A percentile compares a stretch with the other conserved stretches of the same genome.
Evolutionary conservation across 208 protist genomes (phyloP).

Genomic region (Leishmania mexicana): DNA sequence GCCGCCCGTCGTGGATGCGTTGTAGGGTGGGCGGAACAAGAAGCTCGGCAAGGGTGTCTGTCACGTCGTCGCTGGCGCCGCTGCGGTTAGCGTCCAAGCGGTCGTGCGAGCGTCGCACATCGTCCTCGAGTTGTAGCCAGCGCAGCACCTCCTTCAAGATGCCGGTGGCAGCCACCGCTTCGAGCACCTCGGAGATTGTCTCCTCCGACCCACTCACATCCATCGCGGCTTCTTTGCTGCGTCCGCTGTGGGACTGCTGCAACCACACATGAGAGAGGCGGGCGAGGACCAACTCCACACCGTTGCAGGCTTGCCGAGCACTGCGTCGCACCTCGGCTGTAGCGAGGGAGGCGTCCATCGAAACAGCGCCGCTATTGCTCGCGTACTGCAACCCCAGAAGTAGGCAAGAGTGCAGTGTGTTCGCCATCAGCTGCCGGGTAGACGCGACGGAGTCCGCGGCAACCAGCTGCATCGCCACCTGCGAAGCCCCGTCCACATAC

Average conservation of each 20-base stretch:
- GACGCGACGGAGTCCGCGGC: conserved; percentile 17
- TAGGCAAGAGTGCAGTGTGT: conserved; percentile 28
- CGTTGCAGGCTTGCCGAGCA: conserved; percentile 32
- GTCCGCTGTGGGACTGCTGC: conserved; percentile 17
- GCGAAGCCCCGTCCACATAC: conserved; percentile 69
- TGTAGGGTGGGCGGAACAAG: conserved; percentile 41
- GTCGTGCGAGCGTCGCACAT: conserved; percentile 30
- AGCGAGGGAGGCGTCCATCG: conserved; percentile 10
- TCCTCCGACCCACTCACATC: conserved; percentile 3
- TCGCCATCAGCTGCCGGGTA: conserved; percentile 14
- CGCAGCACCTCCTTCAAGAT: conserved; percentile 31
- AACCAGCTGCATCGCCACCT: conserved; percentile 41
- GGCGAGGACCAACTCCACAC: conserved; percentile 51
- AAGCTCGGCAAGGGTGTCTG: conserved; percentile 24
- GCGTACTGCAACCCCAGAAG: conserved; percentile 34
- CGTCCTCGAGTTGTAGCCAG: conserved; percentile 37
- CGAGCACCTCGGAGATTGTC: conserved; percentile 22
- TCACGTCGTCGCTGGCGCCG: conserved; percentile 5
- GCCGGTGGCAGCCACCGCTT: conserved; percentile 27
- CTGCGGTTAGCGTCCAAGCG: conserved; percentile 26
- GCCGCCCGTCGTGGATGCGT: conserved; percentile 44
- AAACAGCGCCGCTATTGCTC: conserved; percentile 11
- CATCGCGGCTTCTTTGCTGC: conserved; percentile 13
- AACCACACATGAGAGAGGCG: conserved; percentile 56
- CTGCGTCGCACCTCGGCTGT: conserved; percentile 30